phyloP scores from a whole-genome alignment of 805 yeast genomes.

The Komagataella phaffii region DNA sequence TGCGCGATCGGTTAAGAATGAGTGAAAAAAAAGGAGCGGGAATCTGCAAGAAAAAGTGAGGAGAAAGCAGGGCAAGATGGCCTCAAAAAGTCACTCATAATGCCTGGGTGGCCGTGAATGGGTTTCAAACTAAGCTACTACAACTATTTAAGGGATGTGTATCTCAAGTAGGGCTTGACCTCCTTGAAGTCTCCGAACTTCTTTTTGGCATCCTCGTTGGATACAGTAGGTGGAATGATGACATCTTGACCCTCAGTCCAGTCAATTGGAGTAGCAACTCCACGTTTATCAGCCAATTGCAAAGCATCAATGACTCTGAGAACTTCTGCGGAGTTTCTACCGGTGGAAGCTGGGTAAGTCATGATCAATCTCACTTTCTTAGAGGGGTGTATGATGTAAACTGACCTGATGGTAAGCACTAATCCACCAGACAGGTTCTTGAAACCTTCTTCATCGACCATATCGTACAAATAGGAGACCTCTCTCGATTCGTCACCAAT shows the following conservation, averaged over 20 bases:
- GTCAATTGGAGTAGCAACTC: conserved; percentile 84
- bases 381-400: conserved; percentile 79
- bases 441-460: conserved; percentile 81
- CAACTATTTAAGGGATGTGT: conserved; percentile 24
- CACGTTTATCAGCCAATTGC: conserved; percentile 72
- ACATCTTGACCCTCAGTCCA: conserved; percentile 89
- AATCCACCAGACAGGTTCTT: conserved; percentile 60
- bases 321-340: conserved; percentile 89
- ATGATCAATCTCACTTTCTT: conserved; percentile 80
- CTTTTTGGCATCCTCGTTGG: conserved; percentile 64
- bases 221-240: conserved; percentile 78
- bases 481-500: conserved; percentile 80
- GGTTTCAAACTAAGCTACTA: neutral
- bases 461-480: conserved; percentile 73
- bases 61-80: neutral
- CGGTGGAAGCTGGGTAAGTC: conserved; percentile 88
- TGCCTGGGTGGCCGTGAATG: neutral
- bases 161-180: conserved; percentile 86
- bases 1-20: neutral
- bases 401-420: conserved; percentile 84
- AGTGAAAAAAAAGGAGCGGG: neutral
- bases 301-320: conserved; percentile 82
- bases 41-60: neutral
- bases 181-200: conserved; percentile 79
- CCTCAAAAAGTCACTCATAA: neutral